These are phyloP conservation scores for Phytophthora nicotianae DNA, from an alignment of 352 stramenopile species.

Conservation along the genomic window DNA sequence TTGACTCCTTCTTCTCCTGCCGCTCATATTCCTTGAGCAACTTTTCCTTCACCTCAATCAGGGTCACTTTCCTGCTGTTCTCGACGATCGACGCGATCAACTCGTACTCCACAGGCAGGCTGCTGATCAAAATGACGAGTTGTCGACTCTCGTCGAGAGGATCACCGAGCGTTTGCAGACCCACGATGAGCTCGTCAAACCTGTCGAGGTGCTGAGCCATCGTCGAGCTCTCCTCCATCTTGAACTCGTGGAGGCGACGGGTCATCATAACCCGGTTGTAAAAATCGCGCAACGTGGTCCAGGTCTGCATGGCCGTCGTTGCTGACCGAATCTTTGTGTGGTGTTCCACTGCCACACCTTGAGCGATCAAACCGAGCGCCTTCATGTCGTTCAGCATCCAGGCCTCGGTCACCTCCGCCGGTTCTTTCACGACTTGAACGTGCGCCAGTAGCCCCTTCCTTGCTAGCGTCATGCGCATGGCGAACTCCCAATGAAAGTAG, in stretches of 20 bases:
- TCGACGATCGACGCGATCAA: constrained; percentile 17
- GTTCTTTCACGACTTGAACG: neutral
- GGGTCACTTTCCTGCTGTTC: constrained; percentile 17
- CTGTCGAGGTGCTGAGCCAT: neutral
- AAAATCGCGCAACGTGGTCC: neutral
- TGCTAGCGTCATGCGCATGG: neutral
- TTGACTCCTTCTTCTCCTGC: constrained; percentile 9
- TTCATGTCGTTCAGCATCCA: constrained; percentile 7
- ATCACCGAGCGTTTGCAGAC: neutral
- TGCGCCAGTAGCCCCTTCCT: constrained; percentile 5
- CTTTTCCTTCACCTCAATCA: constrained; percentile 39
- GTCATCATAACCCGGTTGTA: constrained; percentile 4
- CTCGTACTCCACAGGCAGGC: too few relatives aligned
- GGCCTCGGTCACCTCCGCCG: neutral
- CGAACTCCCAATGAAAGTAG: constrained; percentile 6
- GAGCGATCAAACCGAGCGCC: neutral
- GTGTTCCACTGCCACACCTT: constrained; percentile 9
- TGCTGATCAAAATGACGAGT: neutral
- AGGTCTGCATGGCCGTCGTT: constrained; percentile 7
- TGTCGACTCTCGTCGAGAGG: neutral
- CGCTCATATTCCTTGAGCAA: constrained; percentile 31
- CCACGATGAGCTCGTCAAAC: neutral
- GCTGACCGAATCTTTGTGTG: constrained; percentile 19
- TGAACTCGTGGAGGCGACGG: neutral
- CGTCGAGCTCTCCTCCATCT: neutral